Evolutionary conservation across 495 filamentous ascomycete genomes (phyloP).

Genomic region (Lepidopterella palustris): DNA sequence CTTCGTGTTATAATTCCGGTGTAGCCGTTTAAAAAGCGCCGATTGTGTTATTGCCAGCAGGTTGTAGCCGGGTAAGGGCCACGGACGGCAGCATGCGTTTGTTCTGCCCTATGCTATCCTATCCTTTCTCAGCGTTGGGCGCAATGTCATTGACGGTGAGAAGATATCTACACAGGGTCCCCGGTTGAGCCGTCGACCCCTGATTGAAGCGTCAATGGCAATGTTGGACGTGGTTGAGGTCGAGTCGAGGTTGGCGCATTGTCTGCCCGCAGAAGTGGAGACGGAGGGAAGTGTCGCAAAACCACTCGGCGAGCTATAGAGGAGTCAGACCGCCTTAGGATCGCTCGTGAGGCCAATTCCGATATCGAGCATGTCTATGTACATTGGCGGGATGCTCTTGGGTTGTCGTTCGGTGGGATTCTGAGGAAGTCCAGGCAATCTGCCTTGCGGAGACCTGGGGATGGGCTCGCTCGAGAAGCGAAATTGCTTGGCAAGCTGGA

Average conservation of each 20-base stretch:
- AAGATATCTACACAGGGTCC: not conserved
- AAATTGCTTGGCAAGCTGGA: no score
- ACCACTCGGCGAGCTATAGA: not conserved
- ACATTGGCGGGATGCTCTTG: not conserved
- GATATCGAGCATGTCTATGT: not conserved
- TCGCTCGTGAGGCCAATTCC: not conserved
- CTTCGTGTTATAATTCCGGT: slow-evolving; percentile 9
- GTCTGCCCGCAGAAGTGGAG: not conserved
- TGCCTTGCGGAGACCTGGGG: not conserved
- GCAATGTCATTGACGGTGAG: not conserved
- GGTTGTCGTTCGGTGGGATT: not conserved
- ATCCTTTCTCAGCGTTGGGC: not conserved
- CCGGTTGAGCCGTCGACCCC: not conserved
- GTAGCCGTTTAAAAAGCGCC: not conserved
- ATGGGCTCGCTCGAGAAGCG: no score
- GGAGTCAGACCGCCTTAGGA: not conserved
- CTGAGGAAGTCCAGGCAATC: not conserved
- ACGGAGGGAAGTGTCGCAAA: not conserved
- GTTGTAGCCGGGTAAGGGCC: not conserved
- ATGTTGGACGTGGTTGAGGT: not conserved
- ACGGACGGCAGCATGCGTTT: not conserved
- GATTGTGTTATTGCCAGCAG: not conserved
- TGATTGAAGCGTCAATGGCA: not conserved
- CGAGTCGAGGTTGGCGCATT: not conserved
- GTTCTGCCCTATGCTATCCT: no score